Base-by-base conservation (phyloP, 208 protist species). In the Leishmania braziliensis region DNA sequence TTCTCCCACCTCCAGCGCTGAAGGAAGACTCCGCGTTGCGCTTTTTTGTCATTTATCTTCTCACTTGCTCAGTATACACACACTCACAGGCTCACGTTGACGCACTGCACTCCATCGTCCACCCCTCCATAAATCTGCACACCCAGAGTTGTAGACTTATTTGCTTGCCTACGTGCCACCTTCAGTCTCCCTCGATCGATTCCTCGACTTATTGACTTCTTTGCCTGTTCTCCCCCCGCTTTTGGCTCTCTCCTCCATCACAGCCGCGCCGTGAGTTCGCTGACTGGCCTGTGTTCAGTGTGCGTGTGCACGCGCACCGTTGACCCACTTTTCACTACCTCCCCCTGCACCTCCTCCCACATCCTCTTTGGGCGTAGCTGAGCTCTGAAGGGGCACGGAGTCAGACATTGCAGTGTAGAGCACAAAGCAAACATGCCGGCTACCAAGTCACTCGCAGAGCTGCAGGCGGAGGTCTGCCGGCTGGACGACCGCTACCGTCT, bases 401-500 rank as follows among this genome's bases (percentile, higher is more conserved):
- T 51, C 26, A 9, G 5, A 1, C 43, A 72, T 53, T 48, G 43
- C 16, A n/a, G 14, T 18, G 12, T 33, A 43, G 46, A 9, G 16
- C 18, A 4, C 65, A 46, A 48, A 16, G 29, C 54, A 77, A 77
- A 56, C 72, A 86, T 86, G 74, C 71, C 79, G 69, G 65, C 90
- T 1, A 83, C 84, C 81, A 86, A 83, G 80, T 90, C 86, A 1
- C 75, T 98, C 26, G 74, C 78, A 14, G 93, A 96, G 58, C 83
- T 98, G 29, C 94, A 98, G 85, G 82, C 86, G 60, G 95, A 98
- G 78, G 92, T 97, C 60, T 87, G 79, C 68, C 54, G 82, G 48
- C 85, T 98, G 8, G 95, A 97, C 85, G 86, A 89, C 72, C 91
- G 95, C 70, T 98, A 98, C 88, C 77, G 88, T n/a, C 84, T 98